Base-by-base conservation (phyloP, 2,329 filamentous ascomycete species). In the Penicillium decumbens region DNA sequence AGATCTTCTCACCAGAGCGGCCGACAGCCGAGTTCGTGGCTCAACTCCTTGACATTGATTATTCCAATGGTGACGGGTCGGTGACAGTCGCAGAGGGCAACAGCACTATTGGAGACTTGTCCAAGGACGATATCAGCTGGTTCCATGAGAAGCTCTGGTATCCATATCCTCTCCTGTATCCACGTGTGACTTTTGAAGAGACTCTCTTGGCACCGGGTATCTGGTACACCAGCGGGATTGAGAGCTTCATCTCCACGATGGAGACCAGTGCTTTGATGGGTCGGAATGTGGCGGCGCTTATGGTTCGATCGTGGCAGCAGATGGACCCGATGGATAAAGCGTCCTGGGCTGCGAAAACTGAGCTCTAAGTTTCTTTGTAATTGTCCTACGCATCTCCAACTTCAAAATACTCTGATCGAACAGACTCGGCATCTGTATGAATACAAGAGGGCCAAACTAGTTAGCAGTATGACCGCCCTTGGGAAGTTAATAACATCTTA, bases 181-280 rank as follows among this genome's bases (percentile, higher is more conserved):
- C 92, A 0, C 80, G 90, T 0, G 83, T 90, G 0, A 91, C 87
- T 0, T 98, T 97, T 67, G 89, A 96, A 59, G 86, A 93, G 53
- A 81, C 85, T 3, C 75, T 84, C 54, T 66, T 96, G 3, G 83
- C 68, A 5, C 63, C 65, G 3, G 57, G 64, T 42, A 35, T 76
- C 10, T 77, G 79, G 78, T 84, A 85, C 60, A 83, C 81, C 4
- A 75, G 76, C 45, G 80, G 79, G 0, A 95, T 97, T 38, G 92
- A 97, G 72, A 86, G 86, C 59, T 96, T 98, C 67, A 95, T 97
- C 59, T 93, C 87, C 8, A 95, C 90, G 0, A 97, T 98, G 93
- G 93, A 98, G 76, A 96, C 93, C 6, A 95, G 85, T 67, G 87
- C 89, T 1, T 71, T 97, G 58, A 93, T 93, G 83, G 93, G 93